Evolutionary conservation across 768 basidiomycete genomes (phyloP).

Genomic region (Suillus ampliporus): DNA sequence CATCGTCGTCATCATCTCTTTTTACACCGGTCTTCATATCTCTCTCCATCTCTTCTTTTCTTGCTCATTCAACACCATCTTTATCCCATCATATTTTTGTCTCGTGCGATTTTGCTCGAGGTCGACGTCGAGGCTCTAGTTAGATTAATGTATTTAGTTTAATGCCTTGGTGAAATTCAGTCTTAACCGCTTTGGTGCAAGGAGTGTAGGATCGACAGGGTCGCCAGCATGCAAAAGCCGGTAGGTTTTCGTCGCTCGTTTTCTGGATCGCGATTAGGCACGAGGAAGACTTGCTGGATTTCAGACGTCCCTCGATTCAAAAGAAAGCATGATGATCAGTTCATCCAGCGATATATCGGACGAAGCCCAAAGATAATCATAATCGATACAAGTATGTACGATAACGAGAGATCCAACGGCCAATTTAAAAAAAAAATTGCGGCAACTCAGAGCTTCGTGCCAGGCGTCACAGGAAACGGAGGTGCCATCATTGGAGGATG

Average conservation of each 20-base stretch:
- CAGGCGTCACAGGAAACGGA: conserved; percentile 34
- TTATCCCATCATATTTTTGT: conserved; percentile 26
- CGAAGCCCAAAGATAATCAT: neutral
- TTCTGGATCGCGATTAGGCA: conserved; percentile 1
- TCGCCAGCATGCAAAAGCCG: too few relatives aligned
- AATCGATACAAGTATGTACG: neutral
- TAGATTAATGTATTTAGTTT: conserved; percentile 35
- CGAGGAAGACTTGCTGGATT: neutral
- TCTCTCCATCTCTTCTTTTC: neutral
- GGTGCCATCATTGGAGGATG: conserved; percentile 38
- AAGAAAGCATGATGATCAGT: neutral
- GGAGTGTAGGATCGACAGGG: conserved; percentile 1
- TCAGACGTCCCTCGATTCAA: neutral
- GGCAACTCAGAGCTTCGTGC: conserved; percentile 36
- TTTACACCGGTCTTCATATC: neutral
- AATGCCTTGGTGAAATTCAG: conserved; percentile 20
- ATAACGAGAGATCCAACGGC: neutral
- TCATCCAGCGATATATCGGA: neutral
- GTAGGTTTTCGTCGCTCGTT: neutral
- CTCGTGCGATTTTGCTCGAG: conserved; percentile 12
- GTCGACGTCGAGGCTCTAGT: neutral
- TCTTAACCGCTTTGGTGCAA: neutral
- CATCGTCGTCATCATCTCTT: neutral
- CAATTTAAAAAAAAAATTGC: too few relatives aligned
- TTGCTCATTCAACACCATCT: conserved; percentile 14